phyloP scores from a whole-genome alignment of 768 basidiomycete genomes.

The Lactifluus volemus region DNA sequence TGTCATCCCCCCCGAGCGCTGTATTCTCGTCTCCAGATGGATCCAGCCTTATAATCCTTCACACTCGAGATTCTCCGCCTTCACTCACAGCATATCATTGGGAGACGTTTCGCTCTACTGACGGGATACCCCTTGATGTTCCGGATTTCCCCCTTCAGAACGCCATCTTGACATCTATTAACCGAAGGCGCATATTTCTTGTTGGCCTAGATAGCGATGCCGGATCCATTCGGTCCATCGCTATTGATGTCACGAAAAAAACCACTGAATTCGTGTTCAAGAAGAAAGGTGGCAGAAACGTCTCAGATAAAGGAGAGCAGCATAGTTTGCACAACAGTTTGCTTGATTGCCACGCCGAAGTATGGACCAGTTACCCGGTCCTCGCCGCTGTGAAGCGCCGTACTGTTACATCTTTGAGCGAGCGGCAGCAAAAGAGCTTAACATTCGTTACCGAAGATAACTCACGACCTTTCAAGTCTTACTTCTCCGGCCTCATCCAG shows the following conservation, averaged over 20 bases:
- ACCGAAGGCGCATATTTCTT: slow-evolving; percentile 35
- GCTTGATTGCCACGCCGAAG: slow-evolving; percentile 10
- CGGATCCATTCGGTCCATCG: slow-evolving; percentile 34
- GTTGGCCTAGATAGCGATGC: slow-evolving; percentile 31
- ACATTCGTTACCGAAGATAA: slow-evolving; percentile 37
- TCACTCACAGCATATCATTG: slow-evolving; percentile 42
- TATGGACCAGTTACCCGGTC: slow-evolving; percentile 11
- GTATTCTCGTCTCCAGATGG: slow-evolving; percentile 46
- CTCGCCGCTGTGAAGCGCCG: slow-evolving; percentile 11
- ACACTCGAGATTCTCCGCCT: slow-evolving; percentile 5
- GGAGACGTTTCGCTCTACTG: slow-evolving; percentile 44
- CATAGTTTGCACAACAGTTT: slow-evolving; percentile 33
- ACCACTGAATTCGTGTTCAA: slow-evolving; percentile 49
- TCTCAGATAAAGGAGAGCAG: slow-evolving; percentile 11
- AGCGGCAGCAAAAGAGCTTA: slow-evolving; percentile 29
- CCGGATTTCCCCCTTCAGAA: slow-evolving; percentile 21
- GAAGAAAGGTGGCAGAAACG: slow-evolving; percentile 28
- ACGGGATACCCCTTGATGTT: slow-evolving; percentile 35
- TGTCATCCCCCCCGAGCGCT: slow-evolving; percentile 28
- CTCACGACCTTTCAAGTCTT: slow-evolving; percentile 30
- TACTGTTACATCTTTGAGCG: slow-evolving; percentile 11
- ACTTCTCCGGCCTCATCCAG: slow-evolving; percentile 39
- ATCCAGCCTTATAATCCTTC: slow-evolving; percentile 38
- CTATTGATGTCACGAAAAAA: slow-evolving; percentile 45
- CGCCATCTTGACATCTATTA: slow-evolving; percentile 36